A percentile compares a stretch with the other conserved stretches of the same genome.
phyloP scores from a whole-genome alignment of 805 yeast species.

The Saccharomycopsis javanensis region DNA sequence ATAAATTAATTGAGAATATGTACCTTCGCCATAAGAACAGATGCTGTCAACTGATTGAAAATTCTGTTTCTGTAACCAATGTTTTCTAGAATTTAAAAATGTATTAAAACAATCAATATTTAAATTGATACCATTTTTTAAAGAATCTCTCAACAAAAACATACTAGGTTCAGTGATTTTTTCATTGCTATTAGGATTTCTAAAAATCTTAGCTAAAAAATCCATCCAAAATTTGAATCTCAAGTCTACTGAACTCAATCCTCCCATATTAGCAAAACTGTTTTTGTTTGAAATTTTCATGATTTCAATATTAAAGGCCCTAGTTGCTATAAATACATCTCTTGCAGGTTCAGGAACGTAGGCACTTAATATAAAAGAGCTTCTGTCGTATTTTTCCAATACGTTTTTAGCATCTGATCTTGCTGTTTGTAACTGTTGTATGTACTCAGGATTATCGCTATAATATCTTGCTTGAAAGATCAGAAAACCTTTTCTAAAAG shows the following conservation, averaged over 20 bases:
- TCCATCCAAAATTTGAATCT: constrained; percentile 73
- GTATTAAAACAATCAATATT: constrained; percentile 49
- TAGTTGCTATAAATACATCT: constrained; percentile 52
- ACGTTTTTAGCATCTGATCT: constrained; percentile 11
- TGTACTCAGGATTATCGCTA: constrained; percentile 1
- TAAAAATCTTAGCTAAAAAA: constrained; percentile 38
- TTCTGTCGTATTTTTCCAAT: constrained; percentile 44
- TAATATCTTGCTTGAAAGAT: background rate
- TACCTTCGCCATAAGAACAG: constrained; percentile 74
- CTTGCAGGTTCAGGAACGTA: constrained; percentile 59
- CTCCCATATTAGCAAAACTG: constrained; percentile 19
- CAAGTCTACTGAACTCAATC: constrained; percentile 27
- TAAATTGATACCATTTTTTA: constrained; percentile 39
- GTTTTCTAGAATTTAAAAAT: constrained; percentile 48
- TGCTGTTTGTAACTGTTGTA: constrained; percentile 11
- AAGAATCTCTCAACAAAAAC: constrained; percentile 43
- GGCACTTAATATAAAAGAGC: constrained; percentile 55
- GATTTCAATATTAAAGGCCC: constrained; percentile 58
- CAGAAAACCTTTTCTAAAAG: background rate
- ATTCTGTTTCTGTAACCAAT: constrained; percentile 39
- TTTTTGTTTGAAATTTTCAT: constrained; percentile 39
- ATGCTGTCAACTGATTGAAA: constrained; percentile 45
- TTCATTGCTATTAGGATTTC: constrained; percentile 27
- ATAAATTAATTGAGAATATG: constrained; percentile 64
- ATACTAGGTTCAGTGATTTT: constrained; percentile 56